Percentiles rank a stretch among this genome's conserved stretches.
These are phyloP conservation scores for Endothia cerciana DNA, from an alignment of 2,329 filamentous ascomycete species.

Conservation along the genomic window DNA sequence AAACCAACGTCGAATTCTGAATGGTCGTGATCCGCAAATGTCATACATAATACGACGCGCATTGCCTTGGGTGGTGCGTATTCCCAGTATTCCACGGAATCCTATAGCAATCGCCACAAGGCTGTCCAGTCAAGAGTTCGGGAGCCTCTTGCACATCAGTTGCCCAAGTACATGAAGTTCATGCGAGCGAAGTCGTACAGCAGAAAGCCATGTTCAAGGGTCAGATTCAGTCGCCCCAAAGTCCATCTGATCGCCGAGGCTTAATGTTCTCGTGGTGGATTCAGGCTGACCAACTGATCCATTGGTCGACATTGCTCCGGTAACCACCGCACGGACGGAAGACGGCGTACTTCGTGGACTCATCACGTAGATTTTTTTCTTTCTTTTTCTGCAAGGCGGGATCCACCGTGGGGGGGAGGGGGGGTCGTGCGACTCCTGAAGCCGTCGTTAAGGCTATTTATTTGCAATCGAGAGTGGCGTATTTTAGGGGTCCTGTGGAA, in stretches of 20 bases:
- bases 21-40: neutral
- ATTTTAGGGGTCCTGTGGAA: neutral
- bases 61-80: neutral
- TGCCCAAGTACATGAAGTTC: neutral
- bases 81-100: neutral
- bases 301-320: neutral
- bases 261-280: neutral
- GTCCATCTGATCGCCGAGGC: neutral
- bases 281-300: neutral
- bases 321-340: neutral
- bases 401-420: constrained; percentile 8
- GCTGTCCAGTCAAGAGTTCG: neutral
- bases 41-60: neutral
- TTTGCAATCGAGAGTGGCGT: neutral
- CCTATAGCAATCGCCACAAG: neutral
- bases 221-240: neutral
- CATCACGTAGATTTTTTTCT: neutral
- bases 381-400: neutral
- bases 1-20: neutral
- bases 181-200: neutral
- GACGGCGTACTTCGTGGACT: neutral
- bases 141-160: neutral
- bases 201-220: neutral
- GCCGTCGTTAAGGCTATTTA: neutral
- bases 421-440: neutral